phyloP scores from a whole-genome alignment of 805 yeast species.

The Komagataella pastoris region DNA sequence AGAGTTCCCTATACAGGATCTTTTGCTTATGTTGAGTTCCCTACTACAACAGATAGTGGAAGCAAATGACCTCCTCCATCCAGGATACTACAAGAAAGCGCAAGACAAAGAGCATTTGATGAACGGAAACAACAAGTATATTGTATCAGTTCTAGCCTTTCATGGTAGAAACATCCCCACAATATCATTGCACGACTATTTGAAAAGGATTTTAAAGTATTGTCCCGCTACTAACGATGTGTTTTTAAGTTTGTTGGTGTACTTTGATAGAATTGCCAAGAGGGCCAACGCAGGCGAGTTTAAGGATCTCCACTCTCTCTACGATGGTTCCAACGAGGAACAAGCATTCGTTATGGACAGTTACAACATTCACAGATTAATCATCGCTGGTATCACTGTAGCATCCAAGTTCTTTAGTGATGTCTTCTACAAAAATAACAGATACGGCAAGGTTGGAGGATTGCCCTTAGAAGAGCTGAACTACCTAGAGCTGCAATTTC shows the following conservation, averaged over 20 bases:
- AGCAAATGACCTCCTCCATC: slow-evolving; percentile 76
- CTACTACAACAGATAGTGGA: slow-evolving; percentile 77
- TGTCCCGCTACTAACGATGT: slow-evolving; percentile 99
- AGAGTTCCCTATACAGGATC: slow-evolving; percentile 68
- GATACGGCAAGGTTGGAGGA: slow-evolving; percentile 95
- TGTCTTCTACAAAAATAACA: slow-evolving; percentile 83
- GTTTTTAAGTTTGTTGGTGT: slow-evolving; percentile 76
- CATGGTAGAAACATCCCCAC: slow-evolving; percentile 96
- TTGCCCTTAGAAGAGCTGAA: slow-evolving; percentile 87
- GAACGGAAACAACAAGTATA: slow-evolving; percentile 29
- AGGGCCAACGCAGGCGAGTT: slow-evolving; percentile 46
- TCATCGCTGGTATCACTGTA: slow-evolving; percentile 91
- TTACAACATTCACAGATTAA: slow-evolving; percentile 85
- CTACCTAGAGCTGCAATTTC: slow-evolving; percentile 81
- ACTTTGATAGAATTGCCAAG: slow-evolving; percentile 88
- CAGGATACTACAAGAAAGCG: slow-evolving; percentile 41
- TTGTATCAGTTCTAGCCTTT: slow-evolving; percentile 71
- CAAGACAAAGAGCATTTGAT: slow-evolving; percentile 8
- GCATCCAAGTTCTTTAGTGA: slow-evolving; percentile 92
- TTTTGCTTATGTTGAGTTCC: slow-evolving; percentile 76
- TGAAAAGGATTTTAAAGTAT: slow-evolving; percentile 82
- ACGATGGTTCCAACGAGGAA: slow-evolving; percentile 7
- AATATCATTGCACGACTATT: slow-evolving; percentile 80
- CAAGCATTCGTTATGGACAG: slow-evolving; percentile 92
- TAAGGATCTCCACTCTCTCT: slow-evolving; percentile 11